phyloP scores from a whole-genome alignment of 176 grass and related monocot species.

The Rhipidocladum racemiflorum region DNA sequence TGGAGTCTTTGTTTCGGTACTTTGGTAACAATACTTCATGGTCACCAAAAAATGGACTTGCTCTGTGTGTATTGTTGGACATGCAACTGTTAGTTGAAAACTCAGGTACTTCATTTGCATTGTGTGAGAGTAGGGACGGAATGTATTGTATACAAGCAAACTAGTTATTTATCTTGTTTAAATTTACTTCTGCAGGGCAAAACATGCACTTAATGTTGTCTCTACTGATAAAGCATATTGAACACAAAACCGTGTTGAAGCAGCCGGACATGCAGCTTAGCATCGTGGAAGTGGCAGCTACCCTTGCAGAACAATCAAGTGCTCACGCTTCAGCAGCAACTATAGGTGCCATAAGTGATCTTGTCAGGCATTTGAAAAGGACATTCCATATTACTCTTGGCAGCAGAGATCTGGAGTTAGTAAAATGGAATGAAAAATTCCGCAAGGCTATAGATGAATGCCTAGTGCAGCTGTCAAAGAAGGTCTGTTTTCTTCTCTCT shows the following conservation, averaged over 20 bases:
- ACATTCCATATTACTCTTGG: constrained; percentile 83
- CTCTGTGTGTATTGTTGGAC: constrained; percentile 69
- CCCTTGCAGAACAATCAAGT: constrained; percentile 78
- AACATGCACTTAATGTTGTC: constrained; percentile 88
- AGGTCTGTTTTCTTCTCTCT: constrained; percentile 54
- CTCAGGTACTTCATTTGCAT: constrained; percentile 54
- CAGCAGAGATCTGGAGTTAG: constrained; percentile 59
- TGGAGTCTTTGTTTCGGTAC: constrained; percentile 89
- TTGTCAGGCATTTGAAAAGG: constrained; percentile 93
- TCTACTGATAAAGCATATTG: constrained; percentile 93
- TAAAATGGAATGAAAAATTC: constrained; percentile 79
- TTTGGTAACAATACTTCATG: constrained; percentile 78
- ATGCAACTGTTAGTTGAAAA: constrained; percentile 92
- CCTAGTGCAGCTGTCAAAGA: constrained; percentile 83
- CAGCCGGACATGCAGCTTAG: constrained; percentile 87
- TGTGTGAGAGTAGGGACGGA: constrained; percentile 3
- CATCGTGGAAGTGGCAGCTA: constrained; percentile 78
- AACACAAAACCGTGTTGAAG: constrained; percentile 83
- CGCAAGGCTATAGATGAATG: constrained; percentile 78
- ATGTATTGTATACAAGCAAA: not conserved
- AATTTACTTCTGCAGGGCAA: constrained; percentile 57
- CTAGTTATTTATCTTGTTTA: constrained; percentile 37
- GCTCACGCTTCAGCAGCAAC: constrained; percentile 69
- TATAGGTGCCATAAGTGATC: constrained; percentile 94
- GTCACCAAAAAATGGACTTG: constrained; percentile 72